Percentiles rank a stretch among this genome's conserved stretches.
Evolutionary conservation across 2,329 filamentous ascomycete genomes (phyloP).

Genomic region (Torrubiellomyces zombiae): DNA sequence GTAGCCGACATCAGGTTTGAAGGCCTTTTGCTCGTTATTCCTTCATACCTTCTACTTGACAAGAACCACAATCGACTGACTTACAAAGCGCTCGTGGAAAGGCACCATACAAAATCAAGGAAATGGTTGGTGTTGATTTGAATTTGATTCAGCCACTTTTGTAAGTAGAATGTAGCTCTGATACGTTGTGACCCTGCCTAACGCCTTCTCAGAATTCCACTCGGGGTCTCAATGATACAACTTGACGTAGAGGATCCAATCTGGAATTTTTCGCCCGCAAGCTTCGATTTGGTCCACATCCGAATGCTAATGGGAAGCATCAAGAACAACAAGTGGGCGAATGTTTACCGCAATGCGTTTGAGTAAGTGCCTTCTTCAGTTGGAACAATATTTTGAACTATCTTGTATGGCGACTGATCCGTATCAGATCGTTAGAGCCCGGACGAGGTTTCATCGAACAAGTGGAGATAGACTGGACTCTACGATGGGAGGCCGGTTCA

Average conservation of each 20-base stretch:
- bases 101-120: too few species aligned
- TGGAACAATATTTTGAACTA: not conserved
- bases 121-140: constrained; percentile 22
- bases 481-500: constrained; percentile 52
- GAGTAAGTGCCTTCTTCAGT: constrained; percentile 37
- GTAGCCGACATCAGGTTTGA: too few species aligned
- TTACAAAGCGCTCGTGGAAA: too few species aligned
- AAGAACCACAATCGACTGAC: constrained; percentile 7
- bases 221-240: constrained; percentile 36
- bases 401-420: not conserved
- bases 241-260: constrained; percentile 58
- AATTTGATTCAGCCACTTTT: constrained; percentile 21
- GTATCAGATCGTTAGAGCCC: constrained; percentile 57
- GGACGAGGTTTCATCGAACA: constrained; percentile 67
- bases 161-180: constrained; percentile 16
- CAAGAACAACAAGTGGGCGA: constrained; percentile 46
- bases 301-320: constrained; percentile 68
- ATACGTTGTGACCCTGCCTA: too few species aligned
- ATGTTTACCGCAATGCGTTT: constrained; percentile 55
- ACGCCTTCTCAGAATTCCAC: constrained; percentile 65
- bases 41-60: constrained; percentile 1
- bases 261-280: constrained; percentile 34
- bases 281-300: constrained; percentile 73
- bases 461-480: constrained; percentile 72
- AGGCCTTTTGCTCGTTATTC: constrained; percentile 12